Conservation (phyloP, 2,329 filamentous ascomycete genomes). For the Aureobasidium sp. region DNA sequence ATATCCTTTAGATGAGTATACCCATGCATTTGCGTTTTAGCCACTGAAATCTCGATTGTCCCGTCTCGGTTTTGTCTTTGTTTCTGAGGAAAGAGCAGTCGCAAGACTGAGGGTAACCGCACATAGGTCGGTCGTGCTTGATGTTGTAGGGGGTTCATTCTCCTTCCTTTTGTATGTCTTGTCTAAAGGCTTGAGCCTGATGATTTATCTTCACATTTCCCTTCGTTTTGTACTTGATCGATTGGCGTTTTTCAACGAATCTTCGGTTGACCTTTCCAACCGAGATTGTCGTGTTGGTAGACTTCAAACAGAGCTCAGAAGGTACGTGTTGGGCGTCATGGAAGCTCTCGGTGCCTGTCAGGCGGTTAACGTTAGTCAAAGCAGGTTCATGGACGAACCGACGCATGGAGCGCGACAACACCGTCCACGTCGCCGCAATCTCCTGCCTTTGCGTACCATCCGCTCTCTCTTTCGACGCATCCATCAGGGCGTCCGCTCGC, state of each 20-base stretch:
- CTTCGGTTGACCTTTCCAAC: background rate
- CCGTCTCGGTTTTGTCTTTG: background rate
- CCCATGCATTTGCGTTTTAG: constrained; percentile 6
- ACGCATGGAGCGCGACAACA: background rate
- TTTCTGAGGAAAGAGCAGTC: background rate
- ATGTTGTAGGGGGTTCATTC: background rate
- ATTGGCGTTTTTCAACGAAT: background rate
- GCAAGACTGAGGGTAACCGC: background rate
- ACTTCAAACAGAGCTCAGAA: background rate
- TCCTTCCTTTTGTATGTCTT: background rate
- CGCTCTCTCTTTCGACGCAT: background rate
- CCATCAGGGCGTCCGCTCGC: background rate
- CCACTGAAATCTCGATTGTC: background rate
- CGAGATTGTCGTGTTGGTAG: background rate
- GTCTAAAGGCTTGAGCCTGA: background rate
- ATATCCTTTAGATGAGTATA: constrained; percentile 7
- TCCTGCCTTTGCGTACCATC: background rate
- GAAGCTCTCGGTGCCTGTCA: background rate
- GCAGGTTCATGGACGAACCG: background rate
- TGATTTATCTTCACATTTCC: background rate
- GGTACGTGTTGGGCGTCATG: background rate
- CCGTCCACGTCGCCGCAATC: background rate
- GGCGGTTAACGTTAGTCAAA: background rate
- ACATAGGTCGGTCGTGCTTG: background rate
- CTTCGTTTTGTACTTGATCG: background rate